phyloP scores from a whole-genome alignment of 805 yeast species.

The Starmerella vaccinii region DNA sequence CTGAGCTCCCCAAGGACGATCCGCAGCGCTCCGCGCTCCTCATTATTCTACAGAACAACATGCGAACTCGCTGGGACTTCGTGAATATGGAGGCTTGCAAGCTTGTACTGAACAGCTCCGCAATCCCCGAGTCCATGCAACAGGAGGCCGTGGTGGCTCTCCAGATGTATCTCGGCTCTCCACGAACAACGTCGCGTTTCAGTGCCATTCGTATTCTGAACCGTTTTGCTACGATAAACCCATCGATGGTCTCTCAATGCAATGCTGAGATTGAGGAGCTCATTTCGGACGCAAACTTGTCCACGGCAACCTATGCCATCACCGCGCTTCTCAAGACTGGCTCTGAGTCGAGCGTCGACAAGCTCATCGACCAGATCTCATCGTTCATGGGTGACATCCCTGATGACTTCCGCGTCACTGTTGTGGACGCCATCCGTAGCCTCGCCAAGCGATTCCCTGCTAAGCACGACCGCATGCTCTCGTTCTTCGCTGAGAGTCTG shows the following conservation, averaged over 20 bases:
- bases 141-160: constrained; percentile 56
- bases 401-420: constrained; percentile 90
- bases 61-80: constrained; percentile 73
- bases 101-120: constrained; percentile 50
- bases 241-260: constrained; percentile 59
- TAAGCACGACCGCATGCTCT: constrained; percentile 71
- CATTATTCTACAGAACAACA: constrained; percentile 58
- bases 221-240: constrained; percentile 69
- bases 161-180: constrained; percentile 70
- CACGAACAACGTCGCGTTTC: constrained; percentile 81
- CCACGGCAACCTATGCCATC: constrained; percentile 92
- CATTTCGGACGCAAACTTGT: constrained; percentile 79
- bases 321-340: constrained; percentile 93
- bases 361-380: constrained; percentile 76
- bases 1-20: constrained; percentile 36
- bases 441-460: constrained; percentile 87
- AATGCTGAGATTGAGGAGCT: constrained; percentile 77
- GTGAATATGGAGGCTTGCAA: constrained; percentile 89
- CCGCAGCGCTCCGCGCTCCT: constrained; percentile 41
- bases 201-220: constrained; percentile 88
- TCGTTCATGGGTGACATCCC: constrained; percentile 86
- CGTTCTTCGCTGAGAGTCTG: constrained; percentile 70
- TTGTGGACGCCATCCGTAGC: constrained; percentile 88
- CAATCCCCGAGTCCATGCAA: constrained; percentile 32
- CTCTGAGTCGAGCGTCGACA: constrained; percentile 77